Base-by-base conservation (phyloP, 1,284 basidiomycete species). In the Cronartium ribicola region DNA sequence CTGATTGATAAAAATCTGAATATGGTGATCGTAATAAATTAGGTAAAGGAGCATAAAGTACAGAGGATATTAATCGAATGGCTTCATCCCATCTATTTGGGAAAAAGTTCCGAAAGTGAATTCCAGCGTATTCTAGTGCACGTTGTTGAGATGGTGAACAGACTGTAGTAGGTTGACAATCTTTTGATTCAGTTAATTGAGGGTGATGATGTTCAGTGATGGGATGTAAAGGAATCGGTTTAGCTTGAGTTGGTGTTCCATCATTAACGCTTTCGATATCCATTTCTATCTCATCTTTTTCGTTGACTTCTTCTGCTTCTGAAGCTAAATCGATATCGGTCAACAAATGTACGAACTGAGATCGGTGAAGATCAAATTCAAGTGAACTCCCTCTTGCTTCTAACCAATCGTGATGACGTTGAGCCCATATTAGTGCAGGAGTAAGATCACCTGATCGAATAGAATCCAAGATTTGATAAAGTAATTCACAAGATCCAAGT, bases 111-210 rank as follows among this genome's bases (percentile, higher is more conserved):
- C 85, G 83, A 75, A 98, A 85, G 84, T 87, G 75, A 79, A 82
- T 60, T 83, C 88, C 79, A 17, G 90, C 91, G 81, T 98, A 98
- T 0, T 83, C 81, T 59, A 95, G 84, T 0, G 92, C 92, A 11
- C 67, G 55, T 44, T 76, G 67, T 39, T 62, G 64, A 66, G 70
- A 39, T 39, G 43, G 57, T 22, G 46, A 22, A 43, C 64, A 71
- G 11, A 7, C 77, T 75, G 62, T 5, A 63, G 29, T 37, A 4
- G 59, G 17, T 61, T 61, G 20, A 13, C 20, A 5, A 4, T 20
- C 14, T 13, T 61, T 39, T 4, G 59, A 61, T 39, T 4, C 3
- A 20, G 13, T 61, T 4, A 29, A 29, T 6, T 22, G 59, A 48
- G 46, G 46, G 10, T 48, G 46, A 48, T 10, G 46, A 11, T 48